These are phyloP conservation scores for Cryphonectria parasitica DNA, from an alignment of 2,329 filamentous ascomycete species.

Conservation along the genomic window DNA sequence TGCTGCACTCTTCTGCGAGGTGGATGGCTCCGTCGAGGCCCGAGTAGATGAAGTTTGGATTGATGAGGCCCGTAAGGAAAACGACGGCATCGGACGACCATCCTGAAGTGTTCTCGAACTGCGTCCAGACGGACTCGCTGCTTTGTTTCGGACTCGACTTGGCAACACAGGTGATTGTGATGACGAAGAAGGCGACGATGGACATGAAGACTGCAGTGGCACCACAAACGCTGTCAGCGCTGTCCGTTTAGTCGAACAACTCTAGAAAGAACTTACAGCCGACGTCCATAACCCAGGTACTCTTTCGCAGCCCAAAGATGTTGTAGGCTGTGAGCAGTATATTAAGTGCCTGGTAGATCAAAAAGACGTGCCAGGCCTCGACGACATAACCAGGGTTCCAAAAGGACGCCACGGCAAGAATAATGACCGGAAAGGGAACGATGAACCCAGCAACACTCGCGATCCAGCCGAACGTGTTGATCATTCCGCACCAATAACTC, in stretches of 20 bases:
- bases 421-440: slow-evolving; percentile 24
- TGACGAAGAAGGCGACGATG: slow-evolving; percentile 37
- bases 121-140: slow-evolving; percentile 37
- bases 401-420: slow-evolving; percentile 21
- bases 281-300: slow-evolving; percentile 15
- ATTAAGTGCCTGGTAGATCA: slow-evolving; percentile 26
- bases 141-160: slow-evolving; percentile 32
- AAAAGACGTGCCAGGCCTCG: slow-evolving; percentile 27
- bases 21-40: slow-evolving; percentile 44
- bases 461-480: slow-evolving; percentile 29
- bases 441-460: slow-evolving; percentile 25
- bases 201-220: slow-evolving; percentile 32
- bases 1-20: slow-evolving; percentile 43
- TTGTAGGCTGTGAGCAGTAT: slow-evolving; percentile 25
- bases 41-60: slow-evolving; percentile 43
- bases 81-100: slow-evolving; percentile 38
- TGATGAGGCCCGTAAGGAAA: slow-evolving; percentile 45
- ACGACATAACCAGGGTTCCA: slow-evolving; percentile 24
- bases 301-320: slow-evolving; percentile 22
- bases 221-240: background rate
- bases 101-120: slow-evolving; percentile 37
- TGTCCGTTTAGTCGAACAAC: background rate
- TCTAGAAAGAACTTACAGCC: slow-evolving; percentile 14
- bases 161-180: slow-evolving; percentile 38
- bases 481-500: slow-evolving; percentile 29